Evolutionary conservation across 257 asterid genomes (phyloP).

Genomic region (Solanum arcanum): DNA sequence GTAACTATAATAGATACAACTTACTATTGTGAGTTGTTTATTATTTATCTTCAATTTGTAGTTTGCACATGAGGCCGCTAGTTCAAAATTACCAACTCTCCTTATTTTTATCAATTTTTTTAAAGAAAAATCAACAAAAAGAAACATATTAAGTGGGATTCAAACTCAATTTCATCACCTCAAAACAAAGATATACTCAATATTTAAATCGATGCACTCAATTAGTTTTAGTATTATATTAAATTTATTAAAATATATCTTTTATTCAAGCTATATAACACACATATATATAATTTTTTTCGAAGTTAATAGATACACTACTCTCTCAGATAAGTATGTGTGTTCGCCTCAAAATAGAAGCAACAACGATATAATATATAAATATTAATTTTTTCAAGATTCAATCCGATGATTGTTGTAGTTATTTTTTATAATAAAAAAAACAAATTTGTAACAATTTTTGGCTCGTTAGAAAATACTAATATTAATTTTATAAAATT

Average conservation of each 20-base stretch:
- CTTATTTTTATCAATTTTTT: too few species aligned
- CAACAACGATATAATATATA: not conserved
- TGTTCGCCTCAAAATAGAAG: not conserved
- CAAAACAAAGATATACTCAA: not conserved
- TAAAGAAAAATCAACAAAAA: too few species aligned
- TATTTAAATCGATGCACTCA: not conserved
- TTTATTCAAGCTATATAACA: not conserved
- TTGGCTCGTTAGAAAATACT: not conserved
- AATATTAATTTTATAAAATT: too few species aligned
- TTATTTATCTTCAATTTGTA: not conserved
- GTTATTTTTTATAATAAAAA: too few species aligned
- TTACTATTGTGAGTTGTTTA: not conserved
- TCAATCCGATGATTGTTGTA: not conserved
- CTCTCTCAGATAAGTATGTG: accelerated
- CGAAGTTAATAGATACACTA: too few species aligned
- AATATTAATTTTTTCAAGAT: too few species aligned
- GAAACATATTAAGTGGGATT: not conserved
- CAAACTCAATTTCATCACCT: not conserved
- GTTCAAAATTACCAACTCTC: not conserved
- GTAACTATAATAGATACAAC: too few species aligned
- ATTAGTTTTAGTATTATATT: too few species aligned
- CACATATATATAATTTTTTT: too few species aligned
- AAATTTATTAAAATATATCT: too few species aligned
- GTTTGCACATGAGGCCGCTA: too few species aligned
- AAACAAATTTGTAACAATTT: too few species aligned